phyloP scores from a whole-genome alignment of 352 stramenopile species.

The Phytophthora palmivora region DNA sequence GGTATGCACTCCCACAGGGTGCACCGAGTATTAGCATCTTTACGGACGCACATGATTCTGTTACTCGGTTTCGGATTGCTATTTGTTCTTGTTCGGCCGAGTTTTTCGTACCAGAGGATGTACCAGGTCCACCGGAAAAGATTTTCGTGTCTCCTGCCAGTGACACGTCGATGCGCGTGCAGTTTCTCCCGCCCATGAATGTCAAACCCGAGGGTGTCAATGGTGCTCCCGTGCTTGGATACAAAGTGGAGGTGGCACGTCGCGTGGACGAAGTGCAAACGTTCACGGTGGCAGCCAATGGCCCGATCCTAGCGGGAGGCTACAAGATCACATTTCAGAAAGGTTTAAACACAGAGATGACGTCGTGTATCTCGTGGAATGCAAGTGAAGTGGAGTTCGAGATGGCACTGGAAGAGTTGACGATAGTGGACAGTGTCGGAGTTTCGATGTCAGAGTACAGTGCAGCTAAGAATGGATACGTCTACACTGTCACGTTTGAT shows the following conservation, averaged over 20 bases:
- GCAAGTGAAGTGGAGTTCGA: constrained; percentile 71
- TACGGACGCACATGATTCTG: background rate
- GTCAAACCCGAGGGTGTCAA: constrained; percentile 76
- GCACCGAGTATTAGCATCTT: no score
- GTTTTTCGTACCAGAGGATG: constrained; percentile 69
- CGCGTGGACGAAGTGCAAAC: constrained; percentile 77
- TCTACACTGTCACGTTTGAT: constrained; percentile 80
- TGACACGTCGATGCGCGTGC: constrained; percentile 63
- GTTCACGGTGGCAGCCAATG: constrained; percentile 67
- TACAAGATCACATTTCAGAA: constrained; percentile 74
- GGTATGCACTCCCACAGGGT: background rate
- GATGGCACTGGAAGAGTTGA: constrained; percentile 71
- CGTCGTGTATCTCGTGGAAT: constrained; percentile 75
- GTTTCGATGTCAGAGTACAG: constrained; percentile 62
- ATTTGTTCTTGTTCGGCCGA: constrained; percentile 29
- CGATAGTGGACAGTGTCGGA: constrained; percentile 68
- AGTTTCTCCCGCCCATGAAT: constrained; percentile 62
- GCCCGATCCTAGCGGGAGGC: constrained; percentile 50
- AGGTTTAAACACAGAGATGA: constrained; percentile 33
- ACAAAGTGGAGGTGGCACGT: constrained; percentile 80
- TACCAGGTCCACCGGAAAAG: constrained; percentile 67
- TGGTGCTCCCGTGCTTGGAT: constrained; percentile 73
- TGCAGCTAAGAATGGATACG: constrained; percentile 58
- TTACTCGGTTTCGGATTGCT: constrained; percentile 30
- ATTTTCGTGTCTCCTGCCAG: constrained; percentile 57